These are phyloP conservation scores for Xerocomellus chrysenteron DNA, from an alignment of 768 basidiomycete species.

Conservation along the genomic window DNA sequence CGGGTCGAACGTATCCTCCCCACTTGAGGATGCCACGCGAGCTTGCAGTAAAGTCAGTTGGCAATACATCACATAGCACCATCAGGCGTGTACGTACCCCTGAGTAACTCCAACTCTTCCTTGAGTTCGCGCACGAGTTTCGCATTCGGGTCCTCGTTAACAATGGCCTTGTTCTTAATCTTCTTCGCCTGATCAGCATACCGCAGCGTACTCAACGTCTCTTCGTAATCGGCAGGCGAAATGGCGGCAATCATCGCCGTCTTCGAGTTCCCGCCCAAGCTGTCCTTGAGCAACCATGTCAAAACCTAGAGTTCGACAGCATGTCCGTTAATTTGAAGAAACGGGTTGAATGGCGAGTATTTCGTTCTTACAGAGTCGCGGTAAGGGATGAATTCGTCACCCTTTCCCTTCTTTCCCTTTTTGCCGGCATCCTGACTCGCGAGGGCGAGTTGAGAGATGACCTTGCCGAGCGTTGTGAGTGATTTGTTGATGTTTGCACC, in stretches of 20 bases:
- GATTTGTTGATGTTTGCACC: constrained; percentile 99
- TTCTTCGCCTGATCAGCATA: constrained; percentile 99
- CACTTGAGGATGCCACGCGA: constrained; percentile 66
- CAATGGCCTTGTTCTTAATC: constrained; percentile 99
- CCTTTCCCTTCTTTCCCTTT: constrained; percentile 88
- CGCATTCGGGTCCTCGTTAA: constrained; percentile 99
- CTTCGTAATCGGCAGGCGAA: constrained; percentile 97
- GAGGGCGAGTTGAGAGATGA: constrained; percentile 85
- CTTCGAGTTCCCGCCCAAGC: constrained; percentile 94
- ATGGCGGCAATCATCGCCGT: constrained; percentile 99
- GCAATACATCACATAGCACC: neutral
- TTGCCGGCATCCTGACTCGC: constrained; percentile 59
- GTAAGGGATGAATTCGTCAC: constrained; percentile 93
- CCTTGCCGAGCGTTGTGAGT: constrained; percentile 95
- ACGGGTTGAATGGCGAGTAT: neutral
- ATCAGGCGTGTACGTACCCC: constrained; percentile 49
- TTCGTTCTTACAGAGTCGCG: constrained; percentile 80
- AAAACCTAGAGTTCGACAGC: constrained; percentile 58
- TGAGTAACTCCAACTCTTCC: constrained; percentile 92
- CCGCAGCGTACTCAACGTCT: constrained; percentile 92
- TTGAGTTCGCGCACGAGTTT: constrained; percentile 98
- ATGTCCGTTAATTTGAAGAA: constrained; percentile 5
- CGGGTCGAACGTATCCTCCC: constrained; percentile 82
- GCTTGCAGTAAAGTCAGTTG: constrained; percentile 40
- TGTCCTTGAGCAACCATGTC: constrained; percentile 98